Percentiles rank a stretch among this genome's conserved stretches.
Evolutionary conservation across 2,329 filamentous ascomycete genomes (phyloP).

Genomic region (Calonectria pauciramosa): DNA sequence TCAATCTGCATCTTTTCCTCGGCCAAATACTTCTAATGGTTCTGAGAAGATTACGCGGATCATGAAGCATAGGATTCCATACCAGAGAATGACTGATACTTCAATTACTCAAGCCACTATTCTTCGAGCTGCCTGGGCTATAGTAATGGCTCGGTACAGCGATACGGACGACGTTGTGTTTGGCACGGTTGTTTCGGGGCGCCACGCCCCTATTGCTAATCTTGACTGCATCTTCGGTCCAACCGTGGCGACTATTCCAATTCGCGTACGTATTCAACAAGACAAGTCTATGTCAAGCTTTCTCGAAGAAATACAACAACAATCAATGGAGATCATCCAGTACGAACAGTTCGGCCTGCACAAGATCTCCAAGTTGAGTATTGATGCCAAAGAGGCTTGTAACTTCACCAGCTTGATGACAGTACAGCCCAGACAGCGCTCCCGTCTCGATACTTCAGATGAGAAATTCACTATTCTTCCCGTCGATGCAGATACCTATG

Average conservation of each 20-base stretch:
- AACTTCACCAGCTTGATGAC: constrained; percentile 48
- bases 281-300: constrained; percentile 11
- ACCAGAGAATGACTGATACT: constrained; percentile 22
- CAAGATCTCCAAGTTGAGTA: constrained; percentile 34
- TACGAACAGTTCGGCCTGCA: constrained; percentile 40
- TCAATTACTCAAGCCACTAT: constrained; percentile 29
- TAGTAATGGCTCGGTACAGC: constrained; percentile 65
- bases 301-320: constrained; percentile 28
- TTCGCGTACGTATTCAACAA: constrained; percentile 54
- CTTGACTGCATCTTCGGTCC: constrained; percentile 40
- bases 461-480: neutral
- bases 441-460: neutral
- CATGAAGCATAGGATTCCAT: constrained; percentile 60
- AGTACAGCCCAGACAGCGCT: constrained; percentile 36
- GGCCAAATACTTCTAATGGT: too few species aligned
- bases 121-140: constrained; percentile 60
- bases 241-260: constrained; percentile 58
- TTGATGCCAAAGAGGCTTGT: constrained; percentile 32
- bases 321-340: constrained; percentile 31
- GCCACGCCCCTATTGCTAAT: constrained; percentile 40
- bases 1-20: constrained; percentile 1
- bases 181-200: constrained; percentile 58
- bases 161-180: constrained; percentile 56
- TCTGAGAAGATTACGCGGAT: constrained; percentile 49
- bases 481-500: neutral